Conservation (phyloP, 768 basidiomycete genomes). For the Rossbeevera mucosa region DNA sequence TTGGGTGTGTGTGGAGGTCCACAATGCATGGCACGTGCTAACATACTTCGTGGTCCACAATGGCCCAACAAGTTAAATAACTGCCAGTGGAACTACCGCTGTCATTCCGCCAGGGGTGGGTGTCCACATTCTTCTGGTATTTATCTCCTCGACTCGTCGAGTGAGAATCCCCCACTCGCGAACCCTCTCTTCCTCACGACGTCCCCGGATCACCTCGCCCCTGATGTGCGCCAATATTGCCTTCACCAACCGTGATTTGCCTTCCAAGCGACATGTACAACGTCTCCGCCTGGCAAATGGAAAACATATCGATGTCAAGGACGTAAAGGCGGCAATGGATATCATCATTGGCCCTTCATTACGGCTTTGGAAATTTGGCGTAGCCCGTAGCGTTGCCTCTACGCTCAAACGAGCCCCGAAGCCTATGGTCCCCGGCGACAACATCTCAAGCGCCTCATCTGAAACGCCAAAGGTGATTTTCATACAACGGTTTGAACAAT, state of each 20-base stretch:
- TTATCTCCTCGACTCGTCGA: constrained; percentile 5
- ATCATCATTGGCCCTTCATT: constrained; percentile 23
- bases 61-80: constrained; percentile 26
- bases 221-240: constrained; percentile 13
- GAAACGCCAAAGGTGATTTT: constrained; percentile 17
- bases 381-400: constrained; percentile 3
- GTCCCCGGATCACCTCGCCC: not conserved
- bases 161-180: not conserved
- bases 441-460: constrained; percentile 7
- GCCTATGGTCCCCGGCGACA: constrained; percentile 1
- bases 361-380: constrained; percentile 17
- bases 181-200: not conserved
- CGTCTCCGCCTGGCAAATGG: constrained; percentile 10
- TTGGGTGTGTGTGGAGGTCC: constrained; percentile 11
- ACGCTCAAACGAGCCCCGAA: constrained; percentile 9
- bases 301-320: constrained; percentile 15
- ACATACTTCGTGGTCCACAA: constrained; percentile 4
- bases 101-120: not conserved
- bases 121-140: constrained; percentile 1
- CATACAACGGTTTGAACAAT: not conserved
- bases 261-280: constrained; percentile 3
- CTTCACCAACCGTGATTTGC: constrained; percentile 1
- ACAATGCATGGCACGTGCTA: constrained; percentile 22
- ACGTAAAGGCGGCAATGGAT: constrained; percentile 14
- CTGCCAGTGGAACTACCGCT: not conserved